phyloP scores from a whole-genome alignment of 306 rosid genomes.

The Hippophae tibetana region DNA sequence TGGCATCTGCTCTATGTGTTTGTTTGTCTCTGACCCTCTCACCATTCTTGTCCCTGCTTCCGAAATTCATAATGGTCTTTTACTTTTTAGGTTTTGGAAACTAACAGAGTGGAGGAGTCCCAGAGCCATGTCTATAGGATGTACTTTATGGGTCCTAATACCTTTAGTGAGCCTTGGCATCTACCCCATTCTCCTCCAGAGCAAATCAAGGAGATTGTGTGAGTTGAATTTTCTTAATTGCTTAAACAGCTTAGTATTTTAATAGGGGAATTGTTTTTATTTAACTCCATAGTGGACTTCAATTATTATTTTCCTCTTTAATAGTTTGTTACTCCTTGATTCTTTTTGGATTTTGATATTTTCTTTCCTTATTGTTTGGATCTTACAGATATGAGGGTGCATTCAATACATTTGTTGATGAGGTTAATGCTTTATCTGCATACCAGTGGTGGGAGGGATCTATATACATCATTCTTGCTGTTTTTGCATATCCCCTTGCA shows the following conservation, averaged over 20 bases:
- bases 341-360: conserved; percentile 16
- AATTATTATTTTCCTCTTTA: not conserved
- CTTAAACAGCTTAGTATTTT: conserved; percentile 3
- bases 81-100: conserved; percentile 72
- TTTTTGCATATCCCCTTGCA: conserved; percentile 80
- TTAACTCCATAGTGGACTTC: no score
- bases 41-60: not conserved
- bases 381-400: conserved; percentile 79
- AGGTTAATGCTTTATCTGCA: conserved; percentile 78
- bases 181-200: conserved; percentile 86
- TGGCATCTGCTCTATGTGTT: not conserved
- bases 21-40: conserved; percentile 3
- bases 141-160: conserved; percentile 98
- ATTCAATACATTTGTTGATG: conserved; percentile 84
- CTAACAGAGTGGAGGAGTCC: conserved; percentile 96
- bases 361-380: conserved; percentile 16
- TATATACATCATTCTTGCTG: conserved; percentile 57
- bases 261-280: conserved; percentile 1
- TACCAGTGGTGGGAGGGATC: conserved; percentile 99
- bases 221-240: conserved; percentile 24
- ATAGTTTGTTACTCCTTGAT: conserved; percentile 10
- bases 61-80: not conserved
- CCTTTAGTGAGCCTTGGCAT: conserved; percentile 95
- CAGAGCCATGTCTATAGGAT: conserved; percentile 91
- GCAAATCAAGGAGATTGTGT: conserved; percentile 92